Conservation (phyloP, 2,329 filamentous ascomycete genomes). For the Ascomycota sp. region DNA sequence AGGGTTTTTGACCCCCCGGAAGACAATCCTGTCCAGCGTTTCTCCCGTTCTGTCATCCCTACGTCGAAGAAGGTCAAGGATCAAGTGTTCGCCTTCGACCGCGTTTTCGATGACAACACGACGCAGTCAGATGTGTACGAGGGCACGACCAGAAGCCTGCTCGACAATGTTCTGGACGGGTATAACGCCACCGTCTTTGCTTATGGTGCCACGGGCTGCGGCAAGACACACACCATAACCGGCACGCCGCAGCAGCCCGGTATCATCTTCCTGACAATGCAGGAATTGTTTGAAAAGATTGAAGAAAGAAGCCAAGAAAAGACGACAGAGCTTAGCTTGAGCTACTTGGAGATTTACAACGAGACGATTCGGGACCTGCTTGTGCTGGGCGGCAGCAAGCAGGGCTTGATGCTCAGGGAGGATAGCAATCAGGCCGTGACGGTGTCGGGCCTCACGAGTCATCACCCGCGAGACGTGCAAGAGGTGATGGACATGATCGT, state of each 20-base stretch:
- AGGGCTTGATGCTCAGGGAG: conserved; percentile 75
- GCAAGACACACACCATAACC: conserved; percentile 94
- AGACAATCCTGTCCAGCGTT: conserved; percentile 74
- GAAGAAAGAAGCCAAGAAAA: conserved; percentile 70
- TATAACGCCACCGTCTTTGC: conserved; percentile 98
- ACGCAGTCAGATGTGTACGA: conserved; percentile 89
- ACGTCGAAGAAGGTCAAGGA: conserved; percentile 87
- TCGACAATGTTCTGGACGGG: conserved; percentile 86
- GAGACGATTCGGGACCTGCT: conserved; percentile 92
- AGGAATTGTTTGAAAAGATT: conserved; percentile 93
- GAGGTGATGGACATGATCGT: conserved; percentile 99
- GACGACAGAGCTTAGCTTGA: conserved; percentile 70
- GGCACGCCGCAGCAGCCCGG: conserved; percentile 81
- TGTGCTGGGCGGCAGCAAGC: conserved; percentile 62
- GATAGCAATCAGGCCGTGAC: conserved; percentile 85
- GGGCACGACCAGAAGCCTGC: conserved; percentile 64
- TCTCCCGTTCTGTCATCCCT: conserved; percentile 59
- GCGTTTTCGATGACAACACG: conserved; percentile 88
- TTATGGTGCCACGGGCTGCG: conserved; percentile 91
- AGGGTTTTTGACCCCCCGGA: conserved; percentile 96
- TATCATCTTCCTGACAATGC: conserved; percentile 98
- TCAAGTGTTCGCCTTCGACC: conserved; percentile 89
- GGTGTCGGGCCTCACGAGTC: conserved; percentile 73
- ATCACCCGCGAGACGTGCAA: conserved; percentile 73
- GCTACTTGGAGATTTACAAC: conserved; percentile 96